Evolutionary conservation across 192 early-diverging fungal genomes (phyloP).

Genomic region (Backusella luteola): DNA sequence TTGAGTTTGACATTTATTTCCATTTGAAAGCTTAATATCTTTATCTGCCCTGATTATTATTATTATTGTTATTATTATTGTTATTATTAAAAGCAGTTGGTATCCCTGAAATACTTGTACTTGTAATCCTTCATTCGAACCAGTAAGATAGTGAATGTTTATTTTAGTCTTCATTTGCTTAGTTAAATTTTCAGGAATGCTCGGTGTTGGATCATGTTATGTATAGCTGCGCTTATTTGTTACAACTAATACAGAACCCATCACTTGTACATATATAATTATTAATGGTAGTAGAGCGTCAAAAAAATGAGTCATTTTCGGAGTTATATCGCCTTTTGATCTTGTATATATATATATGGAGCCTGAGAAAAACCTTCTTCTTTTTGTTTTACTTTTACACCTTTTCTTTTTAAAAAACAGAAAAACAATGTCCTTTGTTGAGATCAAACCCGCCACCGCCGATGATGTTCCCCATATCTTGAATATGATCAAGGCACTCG

Average conservation of each 20-base stretch:
- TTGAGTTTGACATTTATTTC: not conserved
- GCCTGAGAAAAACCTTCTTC: not conserved
- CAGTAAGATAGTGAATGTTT: not conserved
- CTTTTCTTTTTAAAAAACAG: not conserved
- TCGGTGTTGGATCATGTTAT: not conserved
- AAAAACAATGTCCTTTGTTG: constrained; percentile 14
- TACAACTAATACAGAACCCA: not conserved
- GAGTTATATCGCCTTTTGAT: not conserved
- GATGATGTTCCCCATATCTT: constrained; percentile 65
- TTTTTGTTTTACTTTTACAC: constrained; percentile 10
- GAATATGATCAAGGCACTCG: constrained; percentile 70
- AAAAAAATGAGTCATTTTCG: not conserved
- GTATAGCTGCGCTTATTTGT: not conserved
- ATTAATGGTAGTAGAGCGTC: not conserved
- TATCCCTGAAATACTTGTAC: too few species aligned
- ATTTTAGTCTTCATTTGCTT: not conserved
- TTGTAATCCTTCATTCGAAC: not conserved
- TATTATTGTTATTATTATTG: not conserved
- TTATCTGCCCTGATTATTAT: not conserved
- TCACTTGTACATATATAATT: not conserved
- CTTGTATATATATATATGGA: not conserved
- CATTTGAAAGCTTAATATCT: not conserved
- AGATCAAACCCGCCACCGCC: constrained; percentile 51
- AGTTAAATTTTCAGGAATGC: too few species aligned
- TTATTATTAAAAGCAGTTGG: not conserved